These are phyloP conservation scores for Oxyria digyna DNA, from an alignment of 148 eudicot species.

Conservation along the genomic window DNA sequence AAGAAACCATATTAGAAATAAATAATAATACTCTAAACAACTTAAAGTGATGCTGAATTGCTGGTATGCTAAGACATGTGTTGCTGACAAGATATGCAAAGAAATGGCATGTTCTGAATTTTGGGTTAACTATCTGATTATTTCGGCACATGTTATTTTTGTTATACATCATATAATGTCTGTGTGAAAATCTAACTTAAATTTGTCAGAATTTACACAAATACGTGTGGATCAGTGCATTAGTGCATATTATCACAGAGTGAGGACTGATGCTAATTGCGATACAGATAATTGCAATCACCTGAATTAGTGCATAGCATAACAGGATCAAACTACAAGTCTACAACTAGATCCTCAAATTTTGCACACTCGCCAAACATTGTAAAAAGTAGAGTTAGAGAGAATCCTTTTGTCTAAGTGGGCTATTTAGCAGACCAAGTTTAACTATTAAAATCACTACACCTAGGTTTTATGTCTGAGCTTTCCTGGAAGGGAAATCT, in stretches of 20 bases:
- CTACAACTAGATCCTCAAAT: neutral
- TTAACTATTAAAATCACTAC: neutral
- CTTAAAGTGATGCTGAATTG: neutral
- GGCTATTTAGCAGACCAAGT: neutral
- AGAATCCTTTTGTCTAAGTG: neutral
- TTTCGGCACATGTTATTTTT: neutral
- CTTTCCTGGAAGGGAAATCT: neutral
- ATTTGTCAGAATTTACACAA: neutral
- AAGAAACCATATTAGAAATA: neutral
- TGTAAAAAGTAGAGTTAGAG: neutral
- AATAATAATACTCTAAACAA: neutral
- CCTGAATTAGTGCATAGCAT: neutral
- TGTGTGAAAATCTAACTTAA: neutral
- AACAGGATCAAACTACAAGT: too few species aligned
- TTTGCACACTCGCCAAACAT: neutral
- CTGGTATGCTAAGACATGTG: too few species aligned
- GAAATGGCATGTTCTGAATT: neutral
- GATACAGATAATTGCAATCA: neutral
- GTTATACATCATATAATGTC: neutral
- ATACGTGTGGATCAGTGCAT: neutral
- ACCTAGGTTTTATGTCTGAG: neutral
- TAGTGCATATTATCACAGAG: neutral
- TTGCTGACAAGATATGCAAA: neutral
- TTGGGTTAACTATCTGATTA: neutral
- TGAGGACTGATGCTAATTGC: neutral